These are phyloP conservation scores for Saccharum officinarum DNA, from an alignment of 176 grass and related monocot species.

Conservation along the genomic window DNA sequence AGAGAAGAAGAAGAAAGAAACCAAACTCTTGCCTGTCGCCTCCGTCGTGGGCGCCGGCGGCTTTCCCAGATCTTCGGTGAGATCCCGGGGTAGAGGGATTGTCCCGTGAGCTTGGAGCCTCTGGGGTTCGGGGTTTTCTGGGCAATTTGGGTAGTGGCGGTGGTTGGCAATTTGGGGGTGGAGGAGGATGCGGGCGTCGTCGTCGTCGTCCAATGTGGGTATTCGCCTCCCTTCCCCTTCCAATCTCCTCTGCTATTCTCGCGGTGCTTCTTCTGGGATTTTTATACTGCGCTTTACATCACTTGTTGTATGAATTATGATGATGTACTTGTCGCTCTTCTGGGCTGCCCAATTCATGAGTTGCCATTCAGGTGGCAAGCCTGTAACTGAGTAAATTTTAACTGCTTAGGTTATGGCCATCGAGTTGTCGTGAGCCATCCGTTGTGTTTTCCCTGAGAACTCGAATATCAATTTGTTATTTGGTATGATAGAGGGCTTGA, in stretches of 20 bases:
- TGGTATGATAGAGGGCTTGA: neutral
- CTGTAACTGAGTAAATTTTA: neutral
- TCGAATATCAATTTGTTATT: neutral
- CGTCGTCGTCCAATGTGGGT: slow-evolving; percentile 54
- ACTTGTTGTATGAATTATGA: neutral
- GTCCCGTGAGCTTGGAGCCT: neutral
- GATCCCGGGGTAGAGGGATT: neutral
- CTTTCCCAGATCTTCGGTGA: neutral
- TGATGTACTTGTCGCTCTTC: neutral
- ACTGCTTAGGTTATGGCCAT: neutral
- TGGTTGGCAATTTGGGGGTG: neutral
- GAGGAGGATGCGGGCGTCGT: slow-evolving; percentile 45
- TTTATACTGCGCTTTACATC: neutral
- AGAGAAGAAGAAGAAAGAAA: neutral
- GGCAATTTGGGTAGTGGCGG: neutral
- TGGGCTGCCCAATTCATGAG: neutral
- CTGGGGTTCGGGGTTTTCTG: neutral
- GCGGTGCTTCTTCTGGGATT: neutral
- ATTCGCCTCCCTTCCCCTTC: neutral
- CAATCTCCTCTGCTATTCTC: neutral
- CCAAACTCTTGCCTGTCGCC: slow-evolving; percentile 20
- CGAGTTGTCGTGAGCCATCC: neutral
- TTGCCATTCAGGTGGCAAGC: neutral
- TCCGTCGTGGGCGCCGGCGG: neutral
- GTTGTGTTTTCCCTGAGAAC: neutral